These are phyloP conservation scores for Lactuca sativa DNA, from an alignment of 129 eudicot species.

Conservation along the genomic window DNA sequence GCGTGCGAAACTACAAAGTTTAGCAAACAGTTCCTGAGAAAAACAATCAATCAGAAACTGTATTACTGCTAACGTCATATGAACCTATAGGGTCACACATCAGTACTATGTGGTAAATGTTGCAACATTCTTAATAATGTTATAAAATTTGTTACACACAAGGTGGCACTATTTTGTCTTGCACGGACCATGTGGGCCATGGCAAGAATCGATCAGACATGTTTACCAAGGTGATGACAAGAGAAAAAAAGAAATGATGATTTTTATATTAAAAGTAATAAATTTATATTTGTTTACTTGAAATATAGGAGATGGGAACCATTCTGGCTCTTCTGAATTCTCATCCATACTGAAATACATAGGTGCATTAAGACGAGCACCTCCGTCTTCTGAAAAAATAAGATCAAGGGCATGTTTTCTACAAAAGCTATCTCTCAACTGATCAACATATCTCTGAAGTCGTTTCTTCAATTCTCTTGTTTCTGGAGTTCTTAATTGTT, in stretches of 20 bases:
- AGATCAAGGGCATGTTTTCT: slow-evolving; percentile 89
- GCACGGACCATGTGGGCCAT: too few relatives aligned
- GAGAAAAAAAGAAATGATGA: not conserved
- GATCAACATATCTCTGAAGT: slow-evolving; percentile 75
- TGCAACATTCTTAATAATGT: too few relatives aligned
- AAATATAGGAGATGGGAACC: slow-evolving; percentile 81
- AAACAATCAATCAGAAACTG: slow-evolving; percentile 5
- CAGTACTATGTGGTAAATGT: too few relatives aligned
- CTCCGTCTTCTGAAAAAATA: slow-evolving; percentile 80
- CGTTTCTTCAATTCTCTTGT: slow-evolving; percentile 73
- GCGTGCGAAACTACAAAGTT: slow-evolving; percentile 50
- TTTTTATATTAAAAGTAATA: not conserved
- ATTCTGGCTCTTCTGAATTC: slow-evolving; percentile 54
- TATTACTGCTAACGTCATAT: not conserved
- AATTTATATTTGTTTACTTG: slow-evolving; percentile 42
- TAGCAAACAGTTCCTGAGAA: slow-evolving; percentile 66
- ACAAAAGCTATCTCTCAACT: slow-evolving; percentile 84
- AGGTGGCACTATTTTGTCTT: too few relatives aligned
- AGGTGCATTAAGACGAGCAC: slow-evolving; percentile 53
- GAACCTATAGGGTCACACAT: too few relatives aligned
- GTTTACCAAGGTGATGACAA: too few relatives aligned
- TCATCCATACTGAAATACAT: slow-evolving; percentile 70
- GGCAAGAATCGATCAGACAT: too few relatives aligned
- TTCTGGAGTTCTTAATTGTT: slow-evolving; percentile 65
- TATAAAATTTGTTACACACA: too few relatives aligned